Percentiles rank a stretch among this genome's conserved stretches.
Conservation (phyloP, 2,329 filamentous ascomycete species). For the Microdochium paspali region DNA sequence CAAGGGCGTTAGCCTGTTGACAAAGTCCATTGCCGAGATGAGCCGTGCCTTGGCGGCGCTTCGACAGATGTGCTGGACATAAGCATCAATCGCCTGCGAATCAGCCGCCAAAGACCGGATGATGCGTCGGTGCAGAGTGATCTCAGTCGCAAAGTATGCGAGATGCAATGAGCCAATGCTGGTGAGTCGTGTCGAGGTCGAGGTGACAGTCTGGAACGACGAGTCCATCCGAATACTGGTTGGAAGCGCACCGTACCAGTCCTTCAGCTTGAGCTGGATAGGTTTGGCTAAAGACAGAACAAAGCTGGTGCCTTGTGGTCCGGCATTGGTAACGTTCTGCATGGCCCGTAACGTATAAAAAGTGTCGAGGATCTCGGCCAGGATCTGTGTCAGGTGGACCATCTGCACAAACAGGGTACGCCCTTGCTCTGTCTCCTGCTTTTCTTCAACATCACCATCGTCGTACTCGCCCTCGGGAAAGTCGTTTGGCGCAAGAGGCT, state of each 20-base stretch:
- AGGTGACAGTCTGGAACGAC: constrained; percentile 32
- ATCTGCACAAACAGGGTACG: constrained; percentile 66
- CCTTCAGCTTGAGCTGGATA: constrained; percentile 72
- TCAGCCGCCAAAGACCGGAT: constrained; percentile 63
- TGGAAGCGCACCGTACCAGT: constrained; percentile 71
- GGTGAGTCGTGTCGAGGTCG: constrained; percentile 36
- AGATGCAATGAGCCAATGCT: constrained; percentile 75
- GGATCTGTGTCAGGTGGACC: constrained; percentile 64
- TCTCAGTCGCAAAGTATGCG: constrained; percentile 89
- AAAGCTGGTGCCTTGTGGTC: constrained; percentile 59
- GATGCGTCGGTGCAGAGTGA: constrained; percentile 84
- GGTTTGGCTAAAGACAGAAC: constrained; percentile 71
- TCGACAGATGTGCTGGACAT: constrained; percentile 85
- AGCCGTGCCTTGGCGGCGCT: constrained; percentile 88
- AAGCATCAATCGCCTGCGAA: constrained; percentile 52
- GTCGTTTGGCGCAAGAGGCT: constrained; percentile 42
- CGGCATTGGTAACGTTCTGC: constrained; percentile 56
- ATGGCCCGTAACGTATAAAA: constrained; percentile 77
- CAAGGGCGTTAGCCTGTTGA: constrained; percentile 78
- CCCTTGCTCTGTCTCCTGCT: constrained; percentile 57
- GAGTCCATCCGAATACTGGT: constrained; percentile 55
- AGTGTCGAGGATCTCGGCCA: constrained; percentile 72
- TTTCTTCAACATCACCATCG: constrained; percentile 50
- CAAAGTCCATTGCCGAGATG: constrained; percentile 95
- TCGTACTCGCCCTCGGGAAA: constrained; percentile 59